These are phyloP conservation scores for Tetrahymena malaccensis DNA, from an alignment of 73 alveolate species.

Conservation along the genomic window DNA sequence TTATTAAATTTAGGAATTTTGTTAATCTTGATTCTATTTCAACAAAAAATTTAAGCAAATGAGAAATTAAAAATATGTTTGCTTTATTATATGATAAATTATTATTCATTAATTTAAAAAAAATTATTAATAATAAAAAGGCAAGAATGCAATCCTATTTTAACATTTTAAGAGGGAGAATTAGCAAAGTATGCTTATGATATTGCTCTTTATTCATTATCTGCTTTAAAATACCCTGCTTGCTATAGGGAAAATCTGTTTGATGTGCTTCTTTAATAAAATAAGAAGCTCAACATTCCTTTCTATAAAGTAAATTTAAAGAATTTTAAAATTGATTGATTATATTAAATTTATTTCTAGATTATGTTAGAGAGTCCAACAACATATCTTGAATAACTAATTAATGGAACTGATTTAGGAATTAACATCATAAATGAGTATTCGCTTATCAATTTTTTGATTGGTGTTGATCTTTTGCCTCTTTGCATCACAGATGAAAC, in stretches of 20 bases:
- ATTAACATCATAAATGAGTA: background rate
- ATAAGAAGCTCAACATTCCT: background rate
- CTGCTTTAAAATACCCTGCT: background rate
- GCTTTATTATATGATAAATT: too few species aligned
- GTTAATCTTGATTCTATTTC: too few species aligned
- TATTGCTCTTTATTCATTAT: background rate
- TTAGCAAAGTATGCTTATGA: background rate
- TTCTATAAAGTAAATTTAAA: background rate
- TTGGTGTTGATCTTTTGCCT: background rate
- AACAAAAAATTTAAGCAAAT: too few species aligned
- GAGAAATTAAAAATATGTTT: too few species aligned
- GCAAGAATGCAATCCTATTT: background rate
- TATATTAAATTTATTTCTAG: background rate
- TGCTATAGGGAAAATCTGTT: background rate
- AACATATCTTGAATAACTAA: background rate
- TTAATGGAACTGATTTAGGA: background rate
- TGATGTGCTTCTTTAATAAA: background rate
- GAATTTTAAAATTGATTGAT: too few species aligned
- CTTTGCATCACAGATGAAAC: background rate
- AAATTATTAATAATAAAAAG: too few species aligned
- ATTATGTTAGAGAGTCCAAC: background rate
- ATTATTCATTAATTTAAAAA: too few species aligned
- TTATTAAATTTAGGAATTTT: too few species aligned
- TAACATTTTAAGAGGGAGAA: background rate
- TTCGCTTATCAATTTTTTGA: background rate